Evolutionary conservation across 106 monocot genomes (phyloP), one percentile per base, ranked within the genome.

Genomic region (Dioscorea alata): DNA sequence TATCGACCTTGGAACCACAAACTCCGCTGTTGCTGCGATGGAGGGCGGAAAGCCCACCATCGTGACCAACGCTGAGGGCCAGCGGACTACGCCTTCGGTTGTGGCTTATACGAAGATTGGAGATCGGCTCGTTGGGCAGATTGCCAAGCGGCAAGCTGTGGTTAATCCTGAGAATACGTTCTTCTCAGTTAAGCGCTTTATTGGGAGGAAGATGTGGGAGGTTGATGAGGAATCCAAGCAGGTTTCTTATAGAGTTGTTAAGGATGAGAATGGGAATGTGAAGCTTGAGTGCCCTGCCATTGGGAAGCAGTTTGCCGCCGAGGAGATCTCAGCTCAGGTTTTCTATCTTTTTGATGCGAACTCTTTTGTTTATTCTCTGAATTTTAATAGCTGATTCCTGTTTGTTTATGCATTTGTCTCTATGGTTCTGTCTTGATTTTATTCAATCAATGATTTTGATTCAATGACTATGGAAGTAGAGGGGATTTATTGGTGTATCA

Each of bases 41-140:
- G 94, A 95, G 61, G 94, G 94, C n/a, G 94, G 94, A 49, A 91
- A 91, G 79, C 94, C 94, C 53, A 95, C 94, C 24, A 91, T 95
- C 65, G 84, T 91, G 12, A 95, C 94, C 34, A 95, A 95, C 85
- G 94, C 83, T 19, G 91, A 95, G 80, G 94, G 91, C 21, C 91
- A 91, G 88, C 70, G 94, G 64, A 95, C 94, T 57, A 95, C 94
- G 58, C 94, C 94, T 0, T 95, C 94, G 24, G 94, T 95, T 25
- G 94, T 95, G 34, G 94, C 94, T 8, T 95, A 91, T 79, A 95
- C 94, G 48, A 95, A 88, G 84, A 76, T 60, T 72, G 91, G 91
- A 4, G 94, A 95, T 71, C 75, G 91, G 52, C 75, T 95, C n/a
- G 94, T 95, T 1, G 94, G 94, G 51, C 91, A 91, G 81, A 95